Conservation (phyloP, 2,329 filamentous ascomycete species). For the Colletotrichum theobromicola region DNA sequence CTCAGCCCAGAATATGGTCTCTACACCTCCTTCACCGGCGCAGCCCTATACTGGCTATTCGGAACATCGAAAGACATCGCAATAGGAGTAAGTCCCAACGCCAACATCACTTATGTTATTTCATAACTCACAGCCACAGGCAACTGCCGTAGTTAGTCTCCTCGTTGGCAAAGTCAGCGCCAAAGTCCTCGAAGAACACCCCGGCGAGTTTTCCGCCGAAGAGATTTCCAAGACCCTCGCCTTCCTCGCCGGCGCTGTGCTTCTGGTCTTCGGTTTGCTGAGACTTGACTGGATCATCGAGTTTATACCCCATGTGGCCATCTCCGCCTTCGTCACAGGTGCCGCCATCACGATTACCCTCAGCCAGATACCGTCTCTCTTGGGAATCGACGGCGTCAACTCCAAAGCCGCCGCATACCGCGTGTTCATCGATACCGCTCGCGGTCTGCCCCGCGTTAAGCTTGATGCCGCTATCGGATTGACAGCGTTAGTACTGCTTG, state of each 20-base stretch:
- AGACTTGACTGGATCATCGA: constrained; percentile 60
- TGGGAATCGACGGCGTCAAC: constrained; percentile 56
- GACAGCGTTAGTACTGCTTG: constrained; percentile 71
- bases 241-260: constrained; percentile 52
- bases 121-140: constrained; percentile 47
- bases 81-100: constrained; percentile 59
- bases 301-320: constrained; percentile 57
- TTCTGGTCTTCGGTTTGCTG: constrained; percentile 54
- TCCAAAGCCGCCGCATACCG: constrained; percentile 52
- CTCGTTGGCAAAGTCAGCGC: constrained; percentile 52
- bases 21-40: constrained; percentile 84
- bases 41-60: constrained; percentile 82
- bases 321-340: constrained; percentile 61
- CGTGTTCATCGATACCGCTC: constrained; percentile 58
- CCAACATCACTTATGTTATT: too few species aligned
- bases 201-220: constrained; percentile 27
- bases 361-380: constrained; percentile 55
- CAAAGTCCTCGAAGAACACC: constrained; percentile 37
- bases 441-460: constrained; percentile 50
- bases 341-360: constrained; percentile 55
- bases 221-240: constrained; percentile 53
- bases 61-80: constrained; percentile 87
- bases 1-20: constrained; percentile 74
- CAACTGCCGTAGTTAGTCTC: constrained; percentile 56
- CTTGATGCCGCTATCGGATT: constrained; percentile 79